phyloP scores from a whole-genome alignment of 495 filamentous ascomycete genomes.

The Delitschia confertaspora region DNA sequence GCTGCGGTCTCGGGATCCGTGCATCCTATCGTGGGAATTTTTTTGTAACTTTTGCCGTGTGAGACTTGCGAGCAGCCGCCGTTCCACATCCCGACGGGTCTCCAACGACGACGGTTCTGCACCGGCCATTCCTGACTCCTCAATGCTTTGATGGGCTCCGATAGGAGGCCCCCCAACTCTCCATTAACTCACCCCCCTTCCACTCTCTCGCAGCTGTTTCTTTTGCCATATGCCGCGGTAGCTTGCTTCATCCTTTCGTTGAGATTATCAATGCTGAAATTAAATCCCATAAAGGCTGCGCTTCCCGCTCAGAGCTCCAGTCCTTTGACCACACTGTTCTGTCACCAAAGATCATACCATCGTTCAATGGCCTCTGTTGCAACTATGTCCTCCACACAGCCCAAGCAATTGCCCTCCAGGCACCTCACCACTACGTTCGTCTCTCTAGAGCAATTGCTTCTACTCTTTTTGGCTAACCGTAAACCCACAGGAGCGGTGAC shows the following conservation, averaged over 20 bases:
- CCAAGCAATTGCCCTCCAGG: conserved; percentile 7
- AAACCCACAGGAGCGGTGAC: conserved; percentile 29
- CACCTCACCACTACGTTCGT: conserved; percentile 28
- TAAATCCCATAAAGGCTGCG: conserved; percentile 23
- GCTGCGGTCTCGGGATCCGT: not conserved
- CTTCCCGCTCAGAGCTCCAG: conserved; percentile 4
- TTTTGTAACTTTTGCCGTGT: conserved; percentile 21
- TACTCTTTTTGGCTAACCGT: conserved; percentile 9
- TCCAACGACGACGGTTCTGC: conserved; percentile 3
- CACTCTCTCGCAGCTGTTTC: conserved; percentile 15
- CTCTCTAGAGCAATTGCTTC: not conserved
- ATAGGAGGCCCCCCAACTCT: conserved; percentile 9
- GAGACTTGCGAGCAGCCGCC: conserved; percentile 1
- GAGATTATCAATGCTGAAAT: conserved; percentile 21
- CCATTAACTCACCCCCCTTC: conserved; percentile 4
- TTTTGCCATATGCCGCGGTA: conserved; percentile 23
- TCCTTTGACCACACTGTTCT: conserved; percentile 1
- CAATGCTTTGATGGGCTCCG: conserved; percentile 5
- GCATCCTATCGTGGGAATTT: conserved; percentile 5
- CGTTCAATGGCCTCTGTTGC: conserved; percentile 26
- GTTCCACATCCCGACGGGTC: conserved; percentile 13
- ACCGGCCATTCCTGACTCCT: conserved; percentile 12
- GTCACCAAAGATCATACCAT: not conserved
- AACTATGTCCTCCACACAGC: conserved; percentile 26
- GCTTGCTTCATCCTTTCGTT: conserved; percentile 5